phyloP scores from a whole-genome alignment of 2,329 filamentous ascomycete species.

The Geosmithia putterillii region DNA sequence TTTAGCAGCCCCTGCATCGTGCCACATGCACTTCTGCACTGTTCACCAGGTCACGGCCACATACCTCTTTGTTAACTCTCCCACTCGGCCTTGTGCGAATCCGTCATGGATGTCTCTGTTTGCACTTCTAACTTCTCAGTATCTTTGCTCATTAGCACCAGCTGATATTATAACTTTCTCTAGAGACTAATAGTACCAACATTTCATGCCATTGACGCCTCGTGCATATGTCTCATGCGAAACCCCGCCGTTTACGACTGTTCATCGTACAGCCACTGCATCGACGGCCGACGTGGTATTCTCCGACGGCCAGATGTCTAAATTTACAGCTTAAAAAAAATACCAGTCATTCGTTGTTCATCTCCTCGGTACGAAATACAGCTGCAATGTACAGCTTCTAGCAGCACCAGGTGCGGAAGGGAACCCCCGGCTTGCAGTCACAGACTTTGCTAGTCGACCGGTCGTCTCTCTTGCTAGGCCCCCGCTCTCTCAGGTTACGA shows the following conservation, averaged over 20 bases:
- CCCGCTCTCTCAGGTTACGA: background rate
- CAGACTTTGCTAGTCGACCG: background rate
- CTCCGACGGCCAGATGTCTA: background rate
- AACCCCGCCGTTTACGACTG: background rate
- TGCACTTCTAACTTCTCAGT: background rate
- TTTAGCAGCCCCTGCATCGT: background rate
- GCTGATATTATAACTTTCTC: background rate
- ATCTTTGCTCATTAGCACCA: background rate
- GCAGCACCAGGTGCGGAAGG: too few relatives aligned
- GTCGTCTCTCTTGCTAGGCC: background rate
- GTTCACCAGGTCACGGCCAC: too few relatives aligned
- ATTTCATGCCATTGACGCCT: background rate
- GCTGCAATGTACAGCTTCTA: too few relatives aligned
- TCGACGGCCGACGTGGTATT: background rate
- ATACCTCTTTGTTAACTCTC: too few relatives aligned
- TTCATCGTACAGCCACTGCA: background rate
- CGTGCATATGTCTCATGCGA: background rate
- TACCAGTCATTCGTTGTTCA: too few relatives aligned
- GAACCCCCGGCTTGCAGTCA: too few relatives aligned
- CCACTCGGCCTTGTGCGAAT: too few relatives aligned
- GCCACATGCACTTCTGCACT: too few relatives aligned
- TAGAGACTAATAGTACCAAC: too few relatives aligned
- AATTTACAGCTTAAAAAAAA: too few relatives aligned
- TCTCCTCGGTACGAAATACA: too few relatives aligned
- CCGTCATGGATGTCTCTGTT: too few relatives aligned